Conservation (phyloP, 2,329 filamentous ascomycete genomes). For the Colletotrichum falcatum region DNA sequence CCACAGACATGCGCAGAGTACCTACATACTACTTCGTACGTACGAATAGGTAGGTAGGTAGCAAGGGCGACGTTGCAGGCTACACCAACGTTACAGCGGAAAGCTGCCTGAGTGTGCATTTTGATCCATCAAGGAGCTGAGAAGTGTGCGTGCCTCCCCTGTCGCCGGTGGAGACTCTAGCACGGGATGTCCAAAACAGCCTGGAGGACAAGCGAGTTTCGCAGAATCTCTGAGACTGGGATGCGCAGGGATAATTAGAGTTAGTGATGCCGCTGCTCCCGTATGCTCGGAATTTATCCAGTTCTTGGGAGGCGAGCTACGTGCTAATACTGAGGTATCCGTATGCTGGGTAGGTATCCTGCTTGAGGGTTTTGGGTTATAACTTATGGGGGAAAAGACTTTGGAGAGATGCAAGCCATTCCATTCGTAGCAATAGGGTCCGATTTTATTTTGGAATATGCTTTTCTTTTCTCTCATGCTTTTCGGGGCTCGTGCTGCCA, state of each 20-base stretch:
- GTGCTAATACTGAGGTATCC: too few species aligned
- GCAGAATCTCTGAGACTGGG: conserved; percentile 44
- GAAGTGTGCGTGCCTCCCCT: conserved; percentile 18
- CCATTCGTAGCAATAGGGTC: conserved; percentile 2
- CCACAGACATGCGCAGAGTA: too few species aligned
- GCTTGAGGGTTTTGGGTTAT: not conserved
- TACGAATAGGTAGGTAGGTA: not conserved
- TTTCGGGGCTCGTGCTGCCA: conserved; percentile 17
- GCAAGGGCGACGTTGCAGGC: conserved; percentile 21
- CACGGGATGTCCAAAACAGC: conserved; percentile 49
- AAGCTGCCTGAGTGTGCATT: conserved; percentile 8
- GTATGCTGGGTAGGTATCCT: too few species aligned
- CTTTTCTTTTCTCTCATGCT: not conserved
- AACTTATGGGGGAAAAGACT: not conserved
- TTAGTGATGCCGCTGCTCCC: conserved; percentile 17
- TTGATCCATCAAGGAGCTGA: not conserved
- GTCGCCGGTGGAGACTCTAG: conserved; percentile 21
- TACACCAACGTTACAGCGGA: conserved; percentile 29
- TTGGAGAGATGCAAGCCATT: conserved; percentile 1
- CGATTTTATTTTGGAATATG: not conserved
- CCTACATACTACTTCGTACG: too few species aligned
- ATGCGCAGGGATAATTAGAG: conserved; percentile 40
- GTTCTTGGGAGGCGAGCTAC: not conserved
- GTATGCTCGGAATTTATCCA: not conserved
- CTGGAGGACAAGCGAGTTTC: conserved; percentile 57